Base-by-base conservation (phyloP, 2,329 filamentous ascomycete species). In the Nigrograna mackinnonii region DNA sequence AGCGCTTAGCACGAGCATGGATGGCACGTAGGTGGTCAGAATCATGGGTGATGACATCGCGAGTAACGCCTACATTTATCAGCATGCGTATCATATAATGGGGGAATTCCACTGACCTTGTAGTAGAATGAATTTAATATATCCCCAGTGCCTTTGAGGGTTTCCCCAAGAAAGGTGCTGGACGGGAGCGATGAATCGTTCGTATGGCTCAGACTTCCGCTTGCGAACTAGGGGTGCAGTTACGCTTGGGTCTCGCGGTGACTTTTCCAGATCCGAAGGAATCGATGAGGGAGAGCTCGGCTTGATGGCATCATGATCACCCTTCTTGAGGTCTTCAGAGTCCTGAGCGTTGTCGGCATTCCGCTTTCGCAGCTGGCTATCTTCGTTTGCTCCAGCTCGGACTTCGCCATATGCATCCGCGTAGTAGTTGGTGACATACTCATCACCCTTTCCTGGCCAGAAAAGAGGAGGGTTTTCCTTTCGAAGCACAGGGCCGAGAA, bases 41-140 rank as follows among this genome's bases (percentile, higher is more conserved):
- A 44, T 71, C 64, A 47, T 73, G 70, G 13, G 60, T 59, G 30
- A 72, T 62, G 26, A 68, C 66, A 48, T 75, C 71, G 22, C 67
- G 64, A 5, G 66, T 72, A 6, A 75, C 69, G 40, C 72, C 70
- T 50, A 26, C 6, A 2, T 11, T 11, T 2, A 14, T 50, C 22
- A 47, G 38, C 32, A 31, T 34, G 16, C 20, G 2, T 33, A 6
- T 18, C 5, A n/a, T n/a, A n/a, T n/a, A n/a, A n/a, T n/a, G n/a
- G n/a, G n/a, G n/a, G 22, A 18, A 9, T n/a, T 36, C 19, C 20
- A 46, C 43, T 46, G 5, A 49, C 52, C 58, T 37, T 70, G 69
- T 5, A 73, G 71, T 43, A 79, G 64, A 6, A 63, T 59, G 21
- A 67, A 72, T 47, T 77, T 78, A 37, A 60, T 48, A 35, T 70